These are phyloP conservation scores for Mycocentrospora acerina DNA, from an alignment of 2,329 filamentous ascomycete genomes.

Conservation along the genomic window DNA sequence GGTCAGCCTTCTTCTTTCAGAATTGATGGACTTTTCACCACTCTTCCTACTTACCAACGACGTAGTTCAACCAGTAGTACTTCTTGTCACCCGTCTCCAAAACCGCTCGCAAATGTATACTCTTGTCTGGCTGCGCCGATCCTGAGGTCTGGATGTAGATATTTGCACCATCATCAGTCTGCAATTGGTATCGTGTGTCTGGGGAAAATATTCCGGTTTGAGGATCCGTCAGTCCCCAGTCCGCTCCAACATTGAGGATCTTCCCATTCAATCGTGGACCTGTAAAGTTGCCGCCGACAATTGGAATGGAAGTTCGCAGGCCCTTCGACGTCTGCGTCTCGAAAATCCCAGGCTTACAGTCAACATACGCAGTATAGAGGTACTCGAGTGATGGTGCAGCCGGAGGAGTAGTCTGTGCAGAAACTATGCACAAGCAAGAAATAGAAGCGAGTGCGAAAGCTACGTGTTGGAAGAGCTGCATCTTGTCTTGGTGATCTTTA, in stretches of 20 bases:
- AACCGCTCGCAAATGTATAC: slow-evolving; percentile 4
- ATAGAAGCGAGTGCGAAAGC: too few species aligned
- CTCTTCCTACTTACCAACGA: slow-evolving; percentile 2
- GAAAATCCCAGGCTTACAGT: slow-evolving; percentile 24
- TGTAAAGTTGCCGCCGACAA: slow-evolving; percentile 33
- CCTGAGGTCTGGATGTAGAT: slow-evolving; percentile 33
- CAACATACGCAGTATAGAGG: slow-evolving; percentile 30
- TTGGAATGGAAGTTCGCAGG: slow-evolving; percentile 30
- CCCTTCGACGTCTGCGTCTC: slow-evolving; percentile 23
- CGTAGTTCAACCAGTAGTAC: slow-evolving; percentile 11
- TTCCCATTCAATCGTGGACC: slow-evolving; percentile 21
- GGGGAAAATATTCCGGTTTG: slow-evolving; percentile 11
- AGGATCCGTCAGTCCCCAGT: slow-evolving; percentile 17
- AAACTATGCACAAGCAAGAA: too few species aligned
- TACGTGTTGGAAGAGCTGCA: too few species aligned
- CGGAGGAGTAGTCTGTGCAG: background rate
- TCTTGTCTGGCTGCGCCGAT: slow-evolving; percentile 17
- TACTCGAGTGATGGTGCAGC: slow-evolving; percentile 22
- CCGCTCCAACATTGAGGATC: slow-evolving; percentile 34
- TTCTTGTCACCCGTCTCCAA: slow-evolving; percentile 10
- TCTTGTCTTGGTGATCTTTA: too few species aligned
- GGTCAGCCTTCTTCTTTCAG: too few species aligned
- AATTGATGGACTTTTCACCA: too few species aligned
- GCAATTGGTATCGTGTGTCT: slow-evolving; percentile 13
- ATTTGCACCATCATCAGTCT: slow-evolving; percentile 14